phyloP scores from a whole-genome alignment of 441 rosid species.

The Gossypium lobatum region DNA sequence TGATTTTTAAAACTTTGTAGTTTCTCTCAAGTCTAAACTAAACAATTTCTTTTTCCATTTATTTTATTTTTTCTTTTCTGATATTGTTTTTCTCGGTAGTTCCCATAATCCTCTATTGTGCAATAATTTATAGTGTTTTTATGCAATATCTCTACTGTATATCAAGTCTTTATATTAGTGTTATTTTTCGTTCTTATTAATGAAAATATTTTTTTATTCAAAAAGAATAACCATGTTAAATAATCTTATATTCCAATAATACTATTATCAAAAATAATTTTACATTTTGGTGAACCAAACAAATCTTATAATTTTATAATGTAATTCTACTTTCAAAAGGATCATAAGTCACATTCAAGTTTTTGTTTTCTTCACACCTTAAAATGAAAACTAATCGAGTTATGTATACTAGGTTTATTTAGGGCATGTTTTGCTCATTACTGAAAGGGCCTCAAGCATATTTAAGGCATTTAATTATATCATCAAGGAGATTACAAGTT shows the following conservation, averaged over 20 bases:
- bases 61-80: too few species aligned
- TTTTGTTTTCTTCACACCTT: neutral
- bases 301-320: neutral
- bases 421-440: too few species aligned
- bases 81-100: neutral
- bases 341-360: neutral
- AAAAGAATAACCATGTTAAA: neutral
- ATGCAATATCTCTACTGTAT: too few species aligned
- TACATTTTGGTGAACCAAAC: too few species aligned
- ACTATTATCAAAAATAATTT: too few species aligned
- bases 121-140: too few species aligned
- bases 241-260: neutral
- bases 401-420: too few species aligned
- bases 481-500: neutral
- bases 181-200: too few species aligned
- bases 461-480: neutral
- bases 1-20: neutral
- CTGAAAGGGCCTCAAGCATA: too few species aligned
- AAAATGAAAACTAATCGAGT: neutral
- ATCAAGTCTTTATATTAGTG: neutral
- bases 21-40: neutral
- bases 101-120: too few species aligned
- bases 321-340: neutral
- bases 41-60: neutral
- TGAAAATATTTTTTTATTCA: neutral